Evolutionary conservation across 495 filamentous ascomycete genomes (phyloP).

Genomic region (Trichoderma asperelloides): DNA sequence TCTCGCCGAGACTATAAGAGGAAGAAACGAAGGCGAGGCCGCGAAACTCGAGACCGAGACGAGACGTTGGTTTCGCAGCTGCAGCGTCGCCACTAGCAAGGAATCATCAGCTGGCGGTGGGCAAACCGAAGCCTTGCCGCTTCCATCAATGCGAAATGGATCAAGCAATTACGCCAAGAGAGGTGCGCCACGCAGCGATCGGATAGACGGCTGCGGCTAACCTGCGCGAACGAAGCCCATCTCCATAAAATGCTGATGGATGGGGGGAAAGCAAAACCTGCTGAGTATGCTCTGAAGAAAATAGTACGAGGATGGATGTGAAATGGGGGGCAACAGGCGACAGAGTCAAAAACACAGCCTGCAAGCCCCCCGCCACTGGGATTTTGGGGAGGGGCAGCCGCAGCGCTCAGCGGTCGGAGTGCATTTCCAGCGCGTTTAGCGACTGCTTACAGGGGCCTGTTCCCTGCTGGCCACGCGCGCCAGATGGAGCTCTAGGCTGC

Average conservation of each 20-base stretch:
- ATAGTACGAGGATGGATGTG: no score
- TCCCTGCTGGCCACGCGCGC: background rate
- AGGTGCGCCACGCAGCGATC: background rate
- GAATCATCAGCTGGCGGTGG: no score
- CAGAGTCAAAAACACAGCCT: background rate
- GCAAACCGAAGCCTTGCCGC: background rate
- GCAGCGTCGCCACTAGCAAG: no score
- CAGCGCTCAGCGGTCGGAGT: no score
- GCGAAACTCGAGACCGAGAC: no score
- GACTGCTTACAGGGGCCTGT: background rate
- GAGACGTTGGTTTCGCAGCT: no score
- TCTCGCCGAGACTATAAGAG: background rate
- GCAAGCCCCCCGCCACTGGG: no score
- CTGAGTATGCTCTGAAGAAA: background rate
- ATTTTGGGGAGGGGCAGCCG: no score
- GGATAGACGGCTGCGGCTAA: conserved; percentile 3
- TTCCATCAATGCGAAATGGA: background rate
- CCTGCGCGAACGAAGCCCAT: background rate
- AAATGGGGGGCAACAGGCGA: no score
- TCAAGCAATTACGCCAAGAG: no score
- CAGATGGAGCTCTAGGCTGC: background rate
- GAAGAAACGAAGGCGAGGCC: background rate
- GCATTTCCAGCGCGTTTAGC: background rate
- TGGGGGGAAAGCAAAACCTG: no score
- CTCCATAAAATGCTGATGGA: no score